phyloP scores from a whole-genome alignment of 192 early-diverging fungal genomes.

The Rhizoclosmatium sp. region DNA sequence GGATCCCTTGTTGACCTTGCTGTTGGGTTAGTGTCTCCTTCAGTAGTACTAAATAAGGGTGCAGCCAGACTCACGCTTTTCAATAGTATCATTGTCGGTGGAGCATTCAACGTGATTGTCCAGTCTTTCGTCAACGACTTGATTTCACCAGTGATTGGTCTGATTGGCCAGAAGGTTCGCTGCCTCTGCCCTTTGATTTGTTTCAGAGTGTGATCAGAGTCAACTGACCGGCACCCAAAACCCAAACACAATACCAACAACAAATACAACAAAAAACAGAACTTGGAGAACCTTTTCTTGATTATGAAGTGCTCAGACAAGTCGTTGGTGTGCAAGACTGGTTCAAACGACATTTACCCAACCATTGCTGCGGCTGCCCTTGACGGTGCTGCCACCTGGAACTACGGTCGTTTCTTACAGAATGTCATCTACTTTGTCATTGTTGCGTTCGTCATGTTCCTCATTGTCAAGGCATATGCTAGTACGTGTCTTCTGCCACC shows the following conservation, averaged over 20 bases:
- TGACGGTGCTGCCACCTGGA: slow-evolving; percentile 38
- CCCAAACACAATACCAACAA: not conserved
- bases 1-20: slow-evolving; percentile 3
- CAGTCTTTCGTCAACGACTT: slow-evolving; percentile 55
- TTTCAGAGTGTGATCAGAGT: not conserved
- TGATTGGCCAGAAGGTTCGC: slow-evolving; percentile 55
- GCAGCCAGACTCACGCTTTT: not conserved
- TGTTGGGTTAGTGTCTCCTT: not conserved
- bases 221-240: not conserved
- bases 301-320: slow-evolving; percentile 12
- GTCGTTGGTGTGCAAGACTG: slow-evolving; percentile 7
- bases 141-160: slow-evolving; percentile 66
- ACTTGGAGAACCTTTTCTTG: slow-evolving; percentile 32
- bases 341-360: not conserved
- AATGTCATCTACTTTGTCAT: slow-evolving; percentile 70
- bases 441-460: slow-evolving; percentile 61
- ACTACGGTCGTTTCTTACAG: slow-evolving; percentile 64
- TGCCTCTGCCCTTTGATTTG: not conserved
- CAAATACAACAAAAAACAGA: not conserved
- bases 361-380: slow-evolving; percentile 9
- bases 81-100: slow-evolving; percentile 68
- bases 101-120: slow-evolving; percentile 65
- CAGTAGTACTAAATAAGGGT: not conserved
- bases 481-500: not conserved
- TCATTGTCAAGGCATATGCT: slow-evolving; percentile 61